Conservation (phyloP, 768 basidiomycete species). For the Boletus vinaceobasis region DNA sequence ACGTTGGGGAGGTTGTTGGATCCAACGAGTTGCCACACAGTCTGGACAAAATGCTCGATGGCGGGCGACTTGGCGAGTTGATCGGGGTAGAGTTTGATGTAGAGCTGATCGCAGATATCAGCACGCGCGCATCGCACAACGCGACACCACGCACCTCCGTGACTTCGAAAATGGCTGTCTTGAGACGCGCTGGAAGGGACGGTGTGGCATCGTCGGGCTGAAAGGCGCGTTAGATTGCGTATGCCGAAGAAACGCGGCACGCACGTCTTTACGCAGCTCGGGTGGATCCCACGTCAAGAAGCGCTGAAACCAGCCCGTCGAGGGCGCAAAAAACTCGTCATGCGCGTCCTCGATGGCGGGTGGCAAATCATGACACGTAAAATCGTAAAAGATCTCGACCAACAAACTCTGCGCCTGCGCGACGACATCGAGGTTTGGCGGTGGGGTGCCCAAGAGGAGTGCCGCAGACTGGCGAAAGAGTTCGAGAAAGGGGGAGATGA, state of each 20-base stretch:
- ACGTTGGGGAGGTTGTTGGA: constrained; percentile 65
- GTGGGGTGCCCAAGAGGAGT: constrained; percentile 44
- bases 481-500: constrained; percentile 79
- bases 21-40: constrained; percentile 85
- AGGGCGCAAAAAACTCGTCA: constrained; percentile 73
- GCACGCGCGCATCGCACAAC: not conserved
- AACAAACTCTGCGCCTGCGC: constrained; percentile 77
- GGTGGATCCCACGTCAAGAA: constrained; percentile 79
- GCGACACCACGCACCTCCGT: constrained; percentile 57
- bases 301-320: constrained; percentile 68
- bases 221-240: constrained; percentile 8
- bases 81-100: constrained; percentile 80
- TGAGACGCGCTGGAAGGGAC: constrained; percentile 84
- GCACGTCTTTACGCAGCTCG: constrained; percentile 65
- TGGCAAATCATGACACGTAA: constrained; percentile 93
- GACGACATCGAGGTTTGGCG: constrained; percentile 44
- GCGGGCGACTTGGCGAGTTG: constrained; percentile 61
- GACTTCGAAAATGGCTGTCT: constrained; percentile 87
- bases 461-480: constrained; percentile 70
- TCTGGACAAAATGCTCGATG: constrained; percentile 73
- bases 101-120: constrained; percentile 45
- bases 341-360: constrained; percentile 90
- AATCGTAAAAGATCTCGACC: constrained; percentile 87
- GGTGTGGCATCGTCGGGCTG: constrained; percentile 80
- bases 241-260: not conserved